phyloP scores from a whole-genome alignment of 805 yeast species.

The Candida khao-thaluensis region DNA sequence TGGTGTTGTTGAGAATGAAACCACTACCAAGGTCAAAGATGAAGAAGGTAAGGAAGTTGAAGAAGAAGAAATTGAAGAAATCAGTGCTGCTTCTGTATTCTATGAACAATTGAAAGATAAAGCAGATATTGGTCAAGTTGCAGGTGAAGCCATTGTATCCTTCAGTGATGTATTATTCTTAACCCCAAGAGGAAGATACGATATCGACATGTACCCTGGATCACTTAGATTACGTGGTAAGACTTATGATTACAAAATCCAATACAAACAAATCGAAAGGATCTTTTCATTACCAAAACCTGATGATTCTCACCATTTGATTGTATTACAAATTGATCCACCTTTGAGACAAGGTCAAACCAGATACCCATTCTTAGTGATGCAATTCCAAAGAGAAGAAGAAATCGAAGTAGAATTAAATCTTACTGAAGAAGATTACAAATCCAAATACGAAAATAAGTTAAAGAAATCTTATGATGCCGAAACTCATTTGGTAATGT shows the following conservation, averaged over 20 bases:
- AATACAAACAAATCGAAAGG: slow-evolving; percentile 84
- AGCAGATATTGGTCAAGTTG: slow-evolving; percentile 91
- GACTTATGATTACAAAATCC: slow-evolving; percentile 95
- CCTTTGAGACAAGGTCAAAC: slow-evolving; percentile 99
- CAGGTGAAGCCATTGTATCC: slow-evolving; percentile 93
- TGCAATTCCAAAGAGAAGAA: slow-evolving; percentile 89
- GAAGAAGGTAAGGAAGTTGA: slow-evolving; percentile 35
- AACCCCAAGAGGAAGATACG: slow-evolving; percentile 98
- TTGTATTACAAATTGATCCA: slow-evolving; percentile 91
- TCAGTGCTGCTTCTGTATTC: slow-evolving; percentile 77
- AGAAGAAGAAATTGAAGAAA: slow-evolving; percentile 43
- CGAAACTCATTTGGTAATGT: slow-evolving; percentile 80
- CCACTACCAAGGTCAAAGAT: slow-evolving; percentile 20
- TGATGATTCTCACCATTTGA: slow-evolving; percentile 85
- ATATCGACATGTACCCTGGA: slow-evolving; percentile 86
- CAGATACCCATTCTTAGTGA: slow-evolving; percentile 84
- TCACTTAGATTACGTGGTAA: slow-evolving; percentile 93
- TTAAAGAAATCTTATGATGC: slow-evolving; percentile 77
- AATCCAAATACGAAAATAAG: slow-evolving; percentile 69
- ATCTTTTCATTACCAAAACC: slow-evolving; percentile 91
- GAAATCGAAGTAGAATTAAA: slow-evolving; percentile 89
- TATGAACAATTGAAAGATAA: slow-evolving; percentile 88
- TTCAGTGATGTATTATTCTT: slow-evolving; percentile 87
- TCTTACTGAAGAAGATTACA: slow-evolving; percentile 77
- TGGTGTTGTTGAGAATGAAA: slow-evolving; percentile 65